Percentiles rank a stretch among this genome's conserved stretches.
phyloP scores from a whole-genome alignment of 1,139 yeast species.

The Sugiyamaella xylanicola region DNA sequence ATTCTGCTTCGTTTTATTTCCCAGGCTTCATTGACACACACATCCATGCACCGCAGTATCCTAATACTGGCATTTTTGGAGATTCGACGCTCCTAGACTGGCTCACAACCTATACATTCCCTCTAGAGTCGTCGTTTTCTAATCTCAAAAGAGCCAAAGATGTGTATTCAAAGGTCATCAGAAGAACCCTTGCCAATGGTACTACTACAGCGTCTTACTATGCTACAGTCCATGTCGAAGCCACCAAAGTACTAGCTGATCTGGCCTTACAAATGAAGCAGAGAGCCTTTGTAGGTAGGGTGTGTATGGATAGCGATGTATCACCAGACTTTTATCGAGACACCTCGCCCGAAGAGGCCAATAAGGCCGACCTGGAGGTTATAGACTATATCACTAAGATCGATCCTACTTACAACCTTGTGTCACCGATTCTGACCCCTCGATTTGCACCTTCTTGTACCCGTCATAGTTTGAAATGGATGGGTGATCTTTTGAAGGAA shows the following conservation, averaged over 20 bases:
- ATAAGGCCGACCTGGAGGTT: constrained; percentile 58
- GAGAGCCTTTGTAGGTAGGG: constrained; percentile 88
- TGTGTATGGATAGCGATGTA: constrained; percentile 75
- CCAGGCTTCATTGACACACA: constrained; percentile 97
- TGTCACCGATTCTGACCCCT: constrained; percentile 83
- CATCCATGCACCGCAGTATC: constrained; percentile 95
- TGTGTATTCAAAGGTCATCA: constrained; percentile 66
- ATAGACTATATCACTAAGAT: constrained; percentile 55
- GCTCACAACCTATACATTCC: constrained; percentile 85
- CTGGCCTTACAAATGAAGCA: constrained; percentile 69
- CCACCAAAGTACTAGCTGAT: constrained; percentile 77
- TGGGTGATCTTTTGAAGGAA: constrained; percentile 60
- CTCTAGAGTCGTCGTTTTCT: constrained; percentile 66
- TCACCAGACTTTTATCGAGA: constrained; percentile 73
- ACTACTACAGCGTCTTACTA: constrained; percentile 93
- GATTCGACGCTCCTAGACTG: constrained; percentile 84
- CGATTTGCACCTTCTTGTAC: constrained; percentile 93
- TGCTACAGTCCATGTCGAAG: constrained; percentile 79
- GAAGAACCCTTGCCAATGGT: constrained; percentile 70
- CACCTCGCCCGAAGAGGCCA: constrained; percentile 55
- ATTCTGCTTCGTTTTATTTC: constrained; percentile 56
- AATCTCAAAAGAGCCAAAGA: constrained; percentile 56
- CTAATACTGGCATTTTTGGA: constrained; percentile 90
- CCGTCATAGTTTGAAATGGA: constrained; percentile 56
- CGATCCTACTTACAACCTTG: constrained; percentile 54